Evolutionary conservation across 2,329 filamentous ascomycete genomes (phyloP), one percentile per base, ranked within the genome.

Genomic region (Stagonosporopsis vannaccii): DNA sequence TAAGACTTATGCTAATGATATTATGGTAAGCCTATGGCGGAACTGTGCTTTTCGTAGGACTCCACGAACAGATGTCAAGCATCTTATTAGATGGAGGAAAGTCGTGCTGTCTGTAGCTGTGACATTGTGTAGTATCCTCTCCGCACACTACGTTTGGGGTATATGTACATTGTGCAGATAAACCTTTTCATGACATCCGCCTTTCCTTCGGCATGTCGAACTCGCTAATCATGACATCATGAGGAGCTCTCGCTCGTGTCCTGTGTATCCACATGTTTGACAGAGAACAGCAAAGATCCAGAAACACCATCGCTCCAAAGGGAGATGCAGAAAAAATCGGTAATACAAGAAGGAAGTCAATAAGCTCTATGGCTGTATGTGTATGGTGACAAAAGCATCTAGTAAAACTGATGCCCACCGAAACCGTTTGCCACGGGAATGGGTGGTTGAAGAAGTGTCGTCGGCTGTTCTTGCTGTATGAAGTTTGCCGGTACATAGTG

Each of bases 401-500:
- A 67, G 40, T 65, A 68, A 40, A 68, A 69, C 28, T 62, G 48
- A 41, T 66, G 63, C 22, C 58, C 61, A 13, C 58, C 56, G n/a
- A 66, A 69, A 8, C 60, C 63, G 30, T 65, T 68, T 35, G 65
- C 56, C 9, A 59, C 58, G 17, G 50, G 58, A 23, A 67, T 48
- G 2, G 63, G 62, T n/a, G 65, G 59, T 30, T 68, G 65, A 7
- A 67, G 57, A 36, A 67, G 52, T 8, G 61, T 63, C 2, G 62
- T 53, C 13, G 61, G 62, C 42, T 66, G 64, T 39, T 68, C 65
- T 44, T 69, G 67, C 44, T 70, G 67, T n/a, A 68, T 68, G 17
- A 78, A 81, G 63, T 84, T 89, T 1, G 90, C 90, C 32, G 90
- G 88, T 60, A 92, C 87, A 67, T 94, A 96, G 76, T 88, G 88